These are phyloP conservation scores for Phytopythium aichiense DNA, from an alignment of 352 stramenopile genomes.

Conservation along the genomic window DNA sequence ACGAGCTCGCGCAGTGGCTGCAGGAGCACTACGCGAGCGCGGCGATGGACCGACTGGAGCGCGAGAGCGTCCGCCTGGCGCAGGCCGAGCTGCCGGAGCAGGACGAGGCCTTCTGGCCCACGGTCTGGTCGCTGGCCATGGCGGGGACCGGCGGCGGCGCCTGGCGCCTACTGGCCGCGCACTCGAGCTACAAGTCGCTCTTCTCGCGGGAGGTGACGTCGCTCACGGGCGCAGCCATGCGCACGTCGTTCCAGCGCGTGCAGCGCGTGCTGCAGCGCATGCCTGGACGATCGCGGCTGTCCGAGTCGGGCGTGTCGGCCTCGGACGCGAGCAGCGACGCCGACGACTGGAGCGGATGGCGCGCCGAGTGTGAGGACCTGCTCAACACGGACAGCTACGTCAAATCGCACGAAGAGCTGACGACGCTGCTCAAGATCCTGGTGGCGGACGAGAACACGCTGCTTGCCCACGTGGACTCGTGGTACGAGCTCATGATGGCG, in stretches of 20 bases:
- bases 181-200: conserved; percentile 55
- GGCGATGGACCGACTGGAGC: conserved; percentile 50
- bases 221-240: conserved; percentile 35
- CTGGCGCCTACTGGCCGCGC: conserved; percentile 53
- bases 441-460: conserved; percentile 42
- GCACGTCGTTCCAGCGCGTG: conserved; percentile 46
- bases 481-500: conserved; percentile 84
- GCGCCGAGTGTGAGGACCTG: conserved; percentile 56
- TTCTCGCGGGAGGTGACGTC: conserved; percentile 38
- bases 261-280: conserved; percentile 69
- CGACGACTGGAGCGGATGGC: conserved; percentile 59
- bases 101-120: conserved; percentile 60
- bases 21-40: conserved; percentile 68
- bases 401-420: conserved; percentile 40
- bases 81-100: conserved; percentile 25
- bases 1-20: conserved; percentile 69
- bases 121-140: conserved; percentile 53
- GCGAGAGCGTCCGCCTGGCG: conserved; percentile 31
- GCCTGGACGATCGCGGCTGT: conserved; percentile 26
- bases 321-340: conserved; percentile 10
- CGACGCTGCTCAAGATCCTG: conserved; percentile 55
- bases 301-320: conserved; percentile 8
- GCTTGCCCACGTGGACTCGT: conserved; percentile 35
- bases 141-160: conserved; percentile 41
- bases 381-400: conserved; percentile 49